Percentiles rank a stretch among this genome's conserved stretches.
Conservation (phyloP, 2,329 filamentous ascomycete genomes). For the Mycogone perniciosa region DNA sequence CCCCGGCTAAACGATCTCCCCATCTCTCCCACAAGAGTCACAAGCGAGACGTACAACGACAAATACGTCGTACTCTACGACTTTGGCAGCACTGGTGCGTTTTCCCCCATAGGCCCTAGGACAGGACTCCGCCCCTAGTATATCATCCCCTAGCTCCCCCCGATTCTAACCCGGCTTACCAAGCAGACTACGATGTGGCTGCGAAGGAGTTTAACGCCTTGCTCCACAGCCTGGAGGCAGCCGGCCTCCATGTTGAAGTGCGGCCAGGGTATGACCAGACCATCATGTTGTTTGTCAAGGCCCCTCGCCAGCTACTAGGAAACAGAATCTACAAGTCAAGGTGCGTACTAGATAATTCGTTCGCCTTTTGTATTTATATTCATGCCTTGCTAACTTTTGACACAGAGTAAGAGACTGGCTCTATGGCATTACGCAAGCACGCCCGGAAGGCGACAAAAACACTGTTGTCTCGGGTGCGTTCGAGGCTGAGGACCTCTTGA, state of each 20-base stretch:
- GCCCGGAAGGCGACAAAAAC: conserved; percentile 51
- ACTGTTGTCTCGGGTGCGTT: conserved; percentile 42
- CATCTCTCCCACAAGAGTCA: conserved; percentile 1
- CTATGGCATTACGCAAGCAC: conserved; percentile 58
- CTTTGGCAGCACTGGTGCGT: conserved; percentile 29
- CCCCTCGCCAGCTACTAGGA: conserved; percentile 55
- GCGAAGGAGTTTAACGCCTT: conserved; percentile 36
- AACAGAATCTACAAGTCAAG: conserved; percentile 62
- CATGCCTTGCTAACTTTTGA: neutral
- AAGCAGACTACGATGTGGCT: conserved; percentile 29
- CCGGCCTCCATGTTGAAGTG: conserved; percentile 65
- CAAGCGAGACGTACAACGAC: conserved; percentile 24
- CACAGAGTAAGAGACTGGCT: conserved; percentile 68
- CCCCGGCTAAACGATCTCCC: conserved; percentile 3
- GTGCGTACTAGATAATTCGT: conserved; percentile 28
- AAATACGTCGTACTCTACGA: conserved; percentile 37
- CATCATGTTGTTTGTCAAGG: conserved; percentile 60
- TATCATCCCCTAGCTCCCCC: too few relatives aligned
- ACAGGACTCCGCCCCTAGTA: neutral
- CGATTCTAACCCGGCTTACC: neutral
- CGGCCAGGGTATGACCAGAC: conserved; percentile 62
- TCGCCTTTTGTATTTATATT: neutral
- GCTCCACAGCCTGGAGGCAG: conserved; percentile 51
- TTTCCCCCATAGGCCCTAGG: neutral
- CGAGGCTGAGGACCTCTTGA: conserved; percentile 64